phyloP scores from a whole-genome alignment of 495 filamentous ascomycete species.

The Articulospora tetracladia region DNA sequence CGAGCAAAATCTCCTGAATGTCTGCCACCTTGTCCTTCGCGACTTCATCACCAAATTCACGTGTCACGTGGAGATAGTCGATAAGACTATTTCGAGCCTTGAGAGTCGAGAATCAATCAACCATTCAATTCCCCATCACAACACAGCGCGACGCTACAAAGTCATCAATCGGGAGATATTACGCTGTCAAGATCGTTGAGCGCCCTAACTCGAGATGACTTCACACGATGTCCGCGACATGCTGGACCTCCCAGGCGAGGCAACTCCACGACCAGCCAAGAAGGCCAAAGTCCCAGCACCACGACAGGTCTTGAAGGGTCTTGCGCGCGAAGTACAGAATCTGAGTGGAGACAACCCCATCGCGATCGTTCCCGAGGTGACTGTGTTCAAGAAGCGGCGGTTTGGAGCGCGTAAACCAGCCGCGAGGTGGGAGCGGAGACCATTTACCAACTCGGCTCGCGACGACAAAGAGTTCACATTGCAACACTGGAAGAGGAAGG shows the following conservation, averaged over 20 bases:
- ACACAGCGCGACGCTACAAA: not conserved
- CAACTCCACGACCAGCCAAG: constrained; percentile 59
- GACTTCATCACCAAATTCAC: not conserved
- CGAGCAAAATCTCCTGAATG: not conserved
- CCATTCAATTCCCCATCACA: not conserved
- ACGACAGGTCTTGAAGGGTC: constrained; percentile 58
- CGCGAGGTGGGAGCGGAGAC: constrained; percentile 46
- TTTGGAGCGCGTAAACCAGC: constrained; percentile 60
- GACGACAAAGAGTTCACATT: constrained; percentile 49
- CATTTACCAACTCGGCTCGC: constrained; percentile 53
- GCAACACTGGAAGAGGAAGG: constrained; percentile 61
- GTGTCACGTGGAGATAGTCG: constrained; percentile 17
- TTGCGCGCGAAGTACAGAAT: constrained; percentile 60
- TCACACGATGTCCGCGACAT: constrained; percentile 86
- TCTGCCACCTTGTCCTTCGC: constrained; percentile 10
- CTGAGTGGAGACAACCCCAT: constrained; percentile 44
- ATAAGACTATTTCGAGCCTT: not conserved
- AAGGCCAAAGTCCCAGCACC: constrained; percentile 71
- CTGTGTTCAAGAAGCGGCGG: constrained; percentile 43
- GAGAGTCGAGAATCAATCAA: not conserved
- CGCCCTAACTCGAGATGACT: constrained; percentile 48
- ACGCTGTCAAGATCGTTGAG: no score
- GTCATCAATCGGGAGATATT: not conserved
- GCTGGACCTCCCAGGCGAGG: constrained; percentile 66
- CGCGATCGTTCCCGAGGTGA: constrained; percentile 41